Conservation (phyloP, 768 basidiomycete species). For the Crucibulum laeve region DNA sequence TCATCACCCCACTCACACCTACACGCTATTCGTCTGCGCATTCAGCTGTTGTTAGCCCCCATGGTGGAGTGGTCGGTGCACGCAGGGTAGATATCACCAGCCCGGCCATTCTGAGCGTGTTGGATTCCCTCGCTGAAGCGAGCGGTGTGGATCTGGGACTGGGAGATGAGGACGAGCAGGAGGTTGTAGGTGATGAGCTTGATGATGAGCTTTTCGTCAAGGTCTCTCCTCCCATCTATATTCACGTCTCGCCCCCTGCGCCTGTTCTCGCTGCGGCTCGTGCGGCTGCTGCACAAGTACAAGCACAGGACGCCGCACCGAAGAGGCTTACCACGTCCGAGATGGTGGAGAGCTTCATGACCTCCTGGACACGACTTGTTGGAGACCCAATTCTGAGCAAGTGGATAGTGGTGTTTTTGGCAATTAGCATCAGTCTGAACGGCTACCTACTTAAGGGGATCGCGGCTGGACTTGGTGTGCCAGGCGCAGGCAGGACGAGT, state of each 20-base stretch:
- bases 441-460: constrained; percentile 90
- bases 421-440: constrained; percentile 83
- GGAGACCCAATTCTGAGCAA: constrained; percentile 93
- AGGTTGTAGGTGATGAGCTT: constrained; percentile 6
- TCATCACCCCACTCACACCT: constrained; percentile 83
- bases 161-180: constrained; percentile 5
- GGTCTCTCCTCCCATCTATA: constrained; percentile 54
- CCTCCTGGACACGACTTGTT: constrained; percentile 84
- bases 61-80: neutral
- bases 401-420: constrained; percentile 89
- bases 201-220: constrained; percentile 50
- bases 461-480: constrained; percentile 45
- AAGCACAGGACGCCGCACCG: no score
- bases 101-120: constrained; percentile 51
- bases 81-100: constrained; percentile 71
- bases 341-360: constrained; percentile 82
- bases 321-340: constrained; percentile 36
- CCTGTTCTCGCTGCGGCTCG: constrained; percentile 5
- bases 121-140: constrained; percentile 50
- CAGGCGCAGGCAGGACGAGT: constrained; percentile 17
- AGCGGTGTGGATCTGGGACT: constrained; percentile 13
- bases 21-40: constrained; percentile 27
- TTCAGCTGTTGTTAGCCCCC: neutral
- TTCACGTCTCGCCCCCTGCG: constrained; percentile 39
- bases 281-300: constrained; percentile 7